Evolutionary conservation across 345 rosid genomes (phyloP).

Genomic region (Citrus medica): DNA sequence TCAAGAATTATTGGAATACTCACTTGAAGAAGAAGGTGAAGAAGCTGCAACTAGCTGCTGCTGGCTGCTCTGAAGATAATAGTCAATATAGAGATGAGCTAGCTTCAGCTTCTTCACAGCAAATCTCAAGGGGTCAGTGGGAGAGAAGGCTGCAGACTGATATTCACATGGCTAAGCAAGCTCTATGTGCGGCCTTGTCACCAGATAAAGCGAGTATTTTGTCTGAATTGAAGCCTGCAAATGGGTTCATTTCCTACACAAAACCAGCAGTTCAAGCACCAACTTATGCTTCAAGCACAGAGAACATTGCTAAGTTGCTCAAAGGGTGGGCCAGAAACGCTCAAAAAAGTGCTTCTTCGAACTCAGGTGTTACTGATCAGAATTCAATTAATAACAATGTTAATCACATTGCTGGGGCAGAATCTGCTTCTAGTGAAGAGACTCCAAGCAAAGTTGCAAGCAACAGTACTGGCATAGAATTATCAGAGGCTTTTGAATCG

Average conservation of each 20-base stretch:
- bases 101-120: conserved; percentile 12
- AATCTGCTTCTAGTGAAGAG: conserved; percentile 26
- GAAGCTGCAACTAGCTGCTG: conserved; percentile 33
- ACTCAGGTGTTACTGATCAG: conserved; percentile 18
- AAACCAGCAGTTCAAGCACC: conserved; percentile 22
- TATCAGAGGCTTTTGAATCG: conserved; percentile 43
- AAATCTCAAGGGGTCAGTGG: conserved; percentile 70
- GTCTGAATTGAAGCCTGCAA: conserved; percentile 16
- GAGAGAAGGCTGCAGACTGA: conserved; percentile 76
- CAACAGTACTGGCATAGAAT: conserved; percentile 4
- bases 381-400: conserved; percentile 9
- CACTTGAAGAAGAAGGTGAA: conserved; percentile 74
- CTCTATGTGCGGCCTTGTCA: conserved; percentile 63
- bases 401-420: conserved; percentile 6
- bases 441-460: conserved; percentile 22
- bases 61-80: conserved; percentile 10
- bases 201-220: conserved; percentile 39
- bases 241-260: conserved; percentile 1
- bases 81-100: conserved; percentile 15
- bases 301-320: conserved; percentile 66
- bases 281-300: conserved; percentile 60
- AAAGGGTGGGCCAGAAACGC: conserved; percentile 60
- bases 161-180: conserved; percentile 61
- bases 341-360: conserved; percentile 19
- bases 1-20: conserved; percentile 81